phyloP scores from a whole-genome alignment of 2,329 filamentous ascomycete species.

The Clonostachys sp. region DNA sequence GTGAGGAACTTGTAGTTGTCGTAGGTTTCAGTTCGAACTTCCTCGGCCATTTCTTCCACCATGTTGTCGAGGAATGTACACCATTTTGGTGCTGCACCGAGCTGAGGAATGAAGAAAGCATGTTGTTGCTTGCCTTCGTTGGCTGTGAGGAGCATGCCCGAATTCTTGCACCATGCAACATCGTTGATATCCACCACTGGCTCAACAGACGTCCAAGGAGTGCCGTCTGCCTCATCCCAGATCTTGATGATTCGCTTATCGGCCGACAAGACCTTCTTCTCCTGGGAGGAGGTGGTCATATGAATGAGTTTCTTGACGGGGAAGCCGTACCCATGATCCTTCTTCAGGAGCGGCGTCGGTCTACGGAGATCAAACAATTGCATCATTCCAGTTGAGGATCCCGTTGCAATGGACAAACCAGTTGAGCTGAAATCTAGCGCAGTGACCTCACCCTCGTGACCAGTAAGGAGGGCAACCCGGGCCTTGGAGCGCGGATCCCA shows the following conservation, averaged over 20 bases:
- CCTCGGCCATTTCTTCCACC: constrained; percentile 97
- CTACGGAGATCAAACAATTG: constrained; percentile 91
- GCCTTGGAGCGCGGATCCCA: constrained; percentile 88
- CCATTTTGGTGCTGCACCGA: constrained; percentile 92
- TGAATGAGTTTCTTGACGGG: constrained; percentile 80
- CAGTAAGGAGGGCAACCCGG: constrained; percentile 71
- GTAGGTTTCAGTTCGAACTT: constrained; percentile 74
- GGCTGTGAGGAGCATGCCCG: constrained; percentile 91
- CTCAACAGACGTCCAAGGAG: constrained; percentile 93
- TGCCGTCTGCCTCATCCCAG: constrained; percentile 79
- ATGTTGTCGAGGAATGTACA: constrained; percentile 96
- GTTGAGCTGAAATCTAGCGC: constrained; percentile 82
- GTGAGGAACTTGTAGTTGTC: constrained; percentile 99
- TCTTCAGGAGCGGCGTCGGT: constrained; percentile 78
- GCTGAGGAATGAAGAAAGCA: constrained; percentile 88
- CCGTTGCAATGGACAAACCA: constrained; percentile 80
- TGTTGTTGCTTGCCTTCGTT: constrained; percentile 96
- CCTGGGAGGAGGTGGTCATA: constrained; percentile 66
- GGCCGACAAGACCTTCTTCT: constrained; percentile 84
- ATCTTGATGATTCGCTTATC: constrained; percentile 98
- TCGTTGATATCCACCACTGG: constrained; percentile 92
- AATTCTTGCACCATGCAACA: constrained; percentile 87
- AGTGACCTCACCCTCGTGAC: constrained; percentile 70
- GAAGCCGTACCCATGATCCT: constrained; percentile 94
- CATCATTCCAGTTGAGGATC: constrained; percentile 82